Percentiles rank a stretch among this genome's conserved stretches.
Evolutionary conservation across 345 rosid species (phyloP).

Genomic region (Melaleuca alternifolia): DNA sequence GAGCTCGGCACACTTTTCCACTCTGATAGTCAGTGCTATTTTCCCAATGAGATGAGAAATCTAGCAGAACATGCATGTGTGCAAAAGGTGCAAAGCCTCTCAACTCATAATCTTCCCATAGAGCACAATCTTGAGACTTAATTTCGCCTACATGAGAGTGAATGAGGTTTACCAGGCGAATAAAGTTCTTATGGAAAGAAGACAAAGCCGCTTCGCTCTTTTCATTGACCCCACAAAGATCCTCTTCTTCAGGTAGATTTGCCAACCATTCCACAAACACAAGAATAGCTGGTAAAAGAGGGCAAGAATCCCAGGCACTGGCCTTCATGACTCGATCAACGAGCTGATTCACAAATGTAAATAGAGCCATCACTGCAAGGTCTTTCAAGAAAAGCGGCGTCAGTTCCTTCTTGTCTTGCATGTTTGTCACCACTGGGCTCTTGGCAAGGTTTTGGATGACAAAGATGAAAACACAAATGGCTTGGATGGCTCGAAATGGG

Average conservation of each 20-base stretch:
- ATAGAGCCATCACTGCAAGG: conserved; percentile 31
- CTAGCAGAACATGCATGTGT: conserved; percentile 24
- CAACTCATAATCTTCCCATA: conserved; percentile 91
- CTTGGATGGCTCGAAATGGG: conserved; percentile 63
- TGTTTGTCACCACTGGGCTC: conserved; percentile 10
- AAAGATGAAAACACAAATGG: conserved; percentile 57
- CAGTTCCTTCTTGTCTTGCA: conserved; percentile 4
- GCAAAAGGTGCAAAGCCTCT: conserved; percentile 65
- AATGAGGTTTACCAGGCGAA: conserved; percentile 34
- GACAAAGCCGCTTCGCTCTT: conserved; percentile 39
- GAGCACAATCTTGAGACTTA: conserved; percentile 16
- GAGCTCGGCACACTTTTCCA: conserved; percentile 38
- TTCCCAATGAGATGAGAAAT: conserved; percentile 44
- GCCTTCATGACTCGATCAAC: conserved; percentile 52
- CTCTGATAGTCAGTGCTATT: conserved; percentile 24
- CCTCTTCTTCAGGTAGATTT: conserved; percentile 28
- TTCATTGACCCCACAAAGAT: conserved; percentile 25
- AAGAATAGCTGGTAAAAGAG: conserved; percentile 64
- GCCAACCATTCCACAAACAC: conserved; percentile 71
- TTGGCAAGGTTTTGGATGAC: conserved; percentile 28
- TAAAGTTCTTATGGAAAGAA: conserved; percentile 45
- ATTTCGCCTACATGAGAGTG: conserved; percentile 7
- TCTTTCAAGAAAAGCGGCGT: conserved; percentile 19
- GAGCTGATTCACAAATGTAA: conserved; percentile 62
- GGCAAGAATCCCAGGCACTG: conserved; percentile 30